Base-by-base conservation (phyloP, 768 basidiomycete species). In the Ramaria sp. region DNA sequence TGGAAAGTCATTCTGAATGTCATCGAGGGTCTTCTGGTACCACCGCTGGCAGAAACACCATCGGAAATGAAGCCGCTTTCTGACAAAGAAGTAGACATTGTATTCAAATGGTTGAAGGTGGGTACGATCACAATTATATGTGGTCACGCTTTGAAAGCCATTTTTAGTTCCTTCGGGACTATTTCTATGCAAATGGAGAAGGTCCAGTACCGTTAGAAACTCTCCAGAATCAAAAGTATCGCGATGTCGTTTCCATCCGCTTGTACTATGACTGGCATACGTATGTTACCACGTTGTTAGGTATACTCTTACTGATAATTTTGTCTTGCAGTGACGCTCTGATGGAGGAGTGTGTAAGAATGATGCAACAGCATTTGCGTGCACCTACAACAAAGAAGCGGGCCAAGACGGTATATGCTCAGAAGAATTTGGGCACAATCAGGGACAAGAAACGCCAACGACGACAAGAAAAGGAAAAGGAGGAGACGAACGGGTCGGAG, bases 71-170 rank as follows among this genome's bases (percentile, higher is more conserved):
- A 89, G 63, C 86, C 93, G 1, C 68, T 99, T 66, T 84, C 78
- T 27, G 96, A 98, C 65, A 94, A 95, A 71, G 96, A 97, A 72
- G 88, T 98, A 38, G 96, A 98, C 67, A 86, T 97, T 59, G 95
- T 94, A n/a, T 91, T 97, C 74, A 95, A 93, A 68, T 97, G 96
- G 91, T 69, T 98, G 54, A 94, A 93, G 83, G 93, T 89, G 10
- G 42, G 20, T 7, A 43, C 3, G 10, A 17, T 15, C 33, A 45
- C 41, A 5, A 7, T 5, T 5, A n/a, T 13, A 9, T 43, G 27
- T 39, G 46, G 30, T 57, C 17, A 31, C 7, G 27, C 12, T 20
- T 6, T 17, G 51, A 7, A 59, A 4, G 20, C n/a, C 41, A 20
- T 38, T 4, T 34, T 1, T 59, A 95, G 91, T 97, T 97, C 75